phyloP scores from a whole-genome alignment of 148 eudicot species.

The Arbutus unedo region DNA sequence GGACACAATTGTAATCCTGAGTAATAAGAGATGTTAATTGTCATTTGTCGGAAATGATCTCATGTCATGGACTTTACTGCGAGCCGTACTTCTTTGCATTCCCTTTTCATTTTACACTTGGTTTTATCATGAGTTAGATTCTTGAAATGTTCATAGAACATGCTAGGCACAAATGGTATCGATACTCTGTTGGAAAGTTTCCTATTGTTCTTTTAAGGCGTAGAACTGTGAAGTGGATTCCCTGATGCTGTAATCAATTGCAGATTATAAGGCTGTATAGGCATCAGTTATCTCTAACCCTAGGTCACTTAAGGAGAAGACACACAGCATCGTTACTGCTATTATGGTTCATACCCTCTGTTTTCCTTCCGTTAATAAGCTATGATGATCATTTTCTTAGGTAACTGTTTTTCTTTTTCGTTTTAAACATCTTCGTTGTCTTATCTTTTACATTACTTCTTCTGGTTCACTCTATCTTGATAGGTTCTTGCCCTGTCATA shows the following conservation, averaged over 20 bases:
- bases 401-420: not conserved
- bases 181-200: not conserved
- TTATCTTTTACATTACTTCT: not conserved
- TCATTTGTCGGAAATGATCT: slow-evolving; percentile 4
- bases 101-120: not conserved
- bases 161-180: not conserved
- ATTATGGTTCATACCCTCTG: not conserved
- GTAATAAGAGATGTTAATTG: not conserved
- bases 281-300: not conserved
- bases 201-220: not conserved
- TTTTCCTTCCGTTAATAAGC: not conserved
- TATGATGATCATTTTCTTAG: not conserved
- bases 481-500: slow-evolving; percentile 56
- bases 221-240: not conserved
- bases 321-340: not conserved
- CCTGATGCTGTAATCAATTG: not conserved
- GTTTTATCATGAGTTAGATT: not conserved
- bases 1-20: not conserved
- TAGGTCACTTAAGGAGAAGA: not conserved
- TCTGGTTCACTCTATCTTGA: not conserved
- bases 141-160: not conserved
- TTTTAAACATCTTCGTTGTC: not conserved
- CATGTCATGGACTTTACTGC: not conserved
- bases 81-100: not conserved
- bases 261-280: not conserved